Evolutionary conservation across 257 asterid genomes (phyloP).

Genomic region (Linaria vulgaris): DNA sequence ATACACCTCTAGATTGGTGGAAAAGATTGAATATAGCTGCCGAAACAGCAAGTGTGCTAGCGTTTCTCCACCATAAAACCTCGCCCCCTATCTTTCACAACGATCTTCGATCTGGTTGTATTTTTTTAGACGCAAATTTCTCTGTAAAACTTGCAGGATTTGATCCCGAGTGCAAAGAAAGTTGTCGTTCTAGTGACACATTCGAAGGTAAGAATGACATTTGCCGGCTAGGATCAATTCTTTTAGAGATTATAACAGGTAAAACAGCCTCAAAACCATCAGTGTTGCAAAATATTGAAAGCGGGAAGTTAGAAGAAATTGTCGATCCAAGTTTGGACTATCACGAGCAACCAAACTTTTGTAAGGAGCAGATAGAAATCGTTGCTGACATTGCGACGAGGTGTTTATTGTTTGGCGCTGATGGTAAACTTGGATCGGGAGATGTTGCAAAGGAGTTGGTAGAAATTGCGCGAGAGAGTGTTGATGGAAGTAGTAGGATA

Average conservation of each 20-base stretch:
- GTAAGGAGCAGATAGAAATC: conserved; percentile 53
- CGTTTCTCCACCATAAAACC: conserved; percentile 57
- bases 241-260: conserved; percentile 58
- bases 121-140: conserved; percentile 51
- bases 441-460: conserved; percentile 63
- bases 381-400: conserved; percentile 68
- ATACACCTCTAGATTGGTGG: conserved; percentile 48
- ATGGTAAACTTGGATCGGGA: conserved; percentile 53
- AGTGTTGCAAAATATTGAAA: conserved; percentile 54
- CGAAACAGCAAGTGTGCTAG: conserved; percentile 53
- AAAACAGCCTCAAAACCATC: conserved; percentile 26
- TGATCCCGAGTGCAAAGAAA: conserved; percentile 32
- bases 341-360: conserved; percentile 54
- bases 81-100: conserved; percentile 60
- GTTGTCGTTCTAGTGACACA: conserved; percentile 15
- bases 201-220: conserved; percentile 45
- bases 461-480: conserved; percentile 39
- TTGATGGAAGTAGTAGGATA: conserved; percentile 38
- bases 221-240: conserved; percentile 48
- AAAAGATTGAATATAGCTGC: conserved; percentile 45
- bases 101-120: conserved; percentile 46
- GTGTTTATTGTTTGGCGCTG: conserved; percentile 58
- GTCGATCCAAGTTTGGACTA: conserved; percentile 64
- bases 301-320: conserved; percentile 65
- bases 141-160: conserved; percentile 48